Conservation (phyloP, 352 stramenopile species). For the Globisporangium mamillatum region DNA sequence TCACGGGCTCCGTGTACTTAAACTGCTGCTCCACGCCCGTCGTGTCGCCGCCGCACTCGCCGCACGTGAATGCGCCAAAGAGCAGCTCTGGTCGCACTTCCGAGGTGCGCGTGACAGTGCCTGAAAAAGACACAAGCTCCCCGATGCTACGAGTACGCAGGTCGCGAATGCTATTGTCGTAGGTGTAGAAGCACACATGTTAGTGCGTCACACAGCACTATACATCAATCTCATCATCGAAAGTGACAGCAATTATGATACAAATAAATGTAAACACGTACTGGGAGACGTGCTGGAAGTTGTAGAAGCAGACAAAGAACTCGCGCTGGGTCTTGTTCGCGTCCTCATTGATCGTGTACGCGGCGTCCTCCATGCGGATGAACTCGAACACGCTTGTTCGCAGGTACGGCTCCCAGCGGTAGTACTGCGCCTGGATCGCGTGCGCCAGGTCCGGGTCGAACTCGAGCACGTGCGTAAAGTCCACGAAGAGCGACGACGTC, state of each 20-base stretch:
- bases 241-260: neutral
- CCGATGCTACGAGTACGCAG: constrained; percentile 93
- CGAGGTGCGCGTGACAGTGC: constrained; percentile 96
- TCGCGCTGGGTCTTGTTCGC: constrained; percentile 76
- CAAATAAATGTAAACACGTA: constrained; percentile 26
- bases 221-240: neutral
- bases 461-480: constrained; percentile 83
- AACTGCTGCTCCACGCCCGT: constrained; percentile 97
- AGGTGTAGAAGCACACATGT: neutral
- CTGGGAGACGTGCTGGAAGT: constrained; percentile 85
- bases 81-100: constrained; percentile 98
- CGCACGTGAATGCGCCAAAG: constrained; percentile 93
- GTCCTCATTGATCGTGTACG: constrained; percentile 79
- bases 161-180: constrained; percentile 78
- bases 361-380: constrained; percentile 66
- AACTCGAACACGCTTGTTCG: constrained; percentile 76
- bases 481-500: constrained; percentile 86
- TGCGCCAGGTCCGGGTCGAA: constrained; percentile 80
- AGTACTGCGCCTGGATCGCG: constrained; percentile 83
- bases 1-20: constrained; percentile 94
- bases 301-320: constrained; percentile 90
- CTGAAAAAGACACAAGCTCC: constrained; percentile 90
- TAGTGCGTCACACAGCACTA: neutral
- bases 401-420: constrained; percentile 81
- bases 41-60: constrained; percentile 91